phyloP scores from a whole-genome alignment of 1,284 basidiomycete genomes.

The Apiotrichum siamense region DNA sequence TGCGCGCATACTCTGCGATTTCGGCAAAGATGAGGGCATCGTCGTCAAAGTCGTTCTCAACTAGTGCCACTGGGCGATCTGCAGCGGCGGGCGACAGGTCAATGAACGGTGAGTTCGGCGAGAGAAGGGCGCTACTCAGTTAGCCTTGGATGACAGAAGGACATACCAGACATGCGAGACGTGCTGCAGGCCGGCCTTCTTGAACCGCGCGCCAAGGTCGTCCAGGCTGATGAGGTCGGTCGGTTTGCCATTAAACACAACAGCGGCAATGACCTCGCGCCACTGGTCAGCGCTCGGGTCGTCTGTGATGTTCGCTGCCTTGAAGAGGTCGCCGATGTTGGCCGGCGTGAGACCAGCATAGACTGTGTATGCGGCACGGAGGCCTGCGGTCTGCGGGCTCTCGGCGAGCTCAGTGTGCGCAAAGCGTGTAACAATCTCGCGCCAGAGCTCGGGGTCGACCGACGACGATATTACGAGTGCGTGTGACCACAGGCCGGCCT shows the following conservation, averaged over 20 bases:
- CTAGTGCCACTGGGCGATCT: conserved; percentile 33
- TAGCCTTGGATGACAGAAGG: neutral
- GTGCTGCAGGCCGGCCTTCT: conserved; percentile 65
- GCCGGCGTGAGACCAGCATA: conserved; percentile 58
- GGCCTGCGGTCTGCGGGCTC: conserved; percentile 22
- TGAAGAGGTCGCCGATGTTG: conserved; percentile 31
- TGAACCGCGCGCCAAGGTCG: conserved; percentile 76
- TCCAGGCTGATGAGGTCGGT: conserved; percentile 66
- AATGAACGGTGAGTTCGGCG: conserved; percentile 71
- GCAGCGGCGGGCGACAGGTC: conserved; percentile 47
- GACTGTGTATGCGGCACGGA: conserved; percentile 77
- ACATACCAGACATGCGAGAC: conserved; percentile 84
- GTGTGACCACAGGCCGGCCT: conserved; percentile 88
- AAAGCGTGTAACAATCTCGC: conserved; percentile 82
- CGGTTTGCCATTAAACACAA: conserved; percentile 64
- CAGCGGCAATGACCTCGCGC: conserved; percentile 80
- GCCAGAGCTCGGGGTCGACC: conserved; percentile 89
- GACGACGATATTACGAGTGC: conserved; percentile 92
- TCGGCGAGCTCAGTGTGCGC: conserved; percentile 66
- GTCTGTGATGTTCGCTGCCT: conserved; percentile 31
- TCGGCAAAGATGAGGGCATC: conserved; percentile 85
- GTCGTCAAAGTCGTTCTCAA: conserved; percentile 31
- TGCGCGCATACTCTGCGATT: conserved; percentile 84
- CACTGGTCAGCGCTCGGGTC: conserved; percentile 55
- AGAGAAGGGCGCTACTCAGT: conserved; percentile 54